Percentiles rank a stretch among this genome's conserved stretches.
Conservation (phyloP, 306 rosid genomes). For the Cicer judaicum region DNA sequence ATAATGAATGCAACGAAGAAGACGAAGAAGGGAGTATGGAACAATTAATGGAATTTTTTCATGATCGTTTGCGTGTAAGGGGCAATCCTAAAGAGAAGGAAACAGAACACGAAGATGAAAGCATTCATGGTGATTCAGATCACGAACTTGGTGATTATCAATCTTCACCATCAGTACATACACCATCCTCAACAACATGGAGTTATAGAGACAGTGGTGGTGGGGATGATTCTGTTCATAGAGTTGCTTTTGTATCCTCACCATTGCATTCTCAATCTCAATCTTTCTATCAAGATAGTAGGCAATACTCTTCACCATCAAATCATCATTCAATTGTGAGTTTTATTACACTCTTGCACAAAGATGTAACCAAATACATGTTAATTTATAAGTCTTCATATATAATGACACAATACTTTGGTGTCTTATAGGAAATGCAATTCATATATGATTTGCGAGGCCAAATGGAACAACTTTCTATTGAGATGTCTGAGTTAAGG, state of each 20-base stretch:
- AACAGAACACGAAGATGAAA: constrained; percentile 41
- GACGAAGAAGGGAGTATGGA: constrained; percentile 35
- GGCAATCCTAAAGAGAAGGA: constrained; percentile 27
- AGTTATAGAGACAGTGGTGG: constrained; percentile 65
- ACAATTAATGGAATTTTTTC: constrained; percentile 38
- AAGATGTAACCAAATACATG: neutral
- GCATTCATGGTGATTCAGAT: constrained; percentile 48
- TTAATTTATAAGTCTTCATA: neutral
- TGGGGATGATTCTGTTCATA: constrained; percentile 60
- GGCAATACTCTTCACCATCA: constrained; percentile 46
- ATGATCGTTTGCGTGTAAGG: constrained; percentile 7
- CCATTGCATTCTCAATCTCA: constrained; percentile 51
- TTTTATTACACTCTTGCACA: neutral
- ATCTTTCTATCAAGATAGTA: constrained; percentile 40
- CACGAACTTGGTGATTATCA: constrained; percentile 57
- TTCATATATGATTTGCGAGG: constrained; percentile 64
- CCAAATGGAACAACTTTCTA: constrained; percentile 68
- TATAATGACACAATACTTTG: neutral
- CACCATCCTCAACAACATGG: constrained; percentile 69
- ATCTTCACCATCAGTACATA: constrained; percentile 49
- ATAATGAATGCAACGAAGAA: constrained; percentile 48
- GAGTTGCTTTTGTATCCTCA: constrained; percentile 56
- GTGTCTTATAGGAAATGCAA: constrained; percentile 68
- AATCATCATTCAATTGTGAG: constrained; percentile 61
- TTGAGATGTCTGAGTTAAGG: constrained; percentile 76